A percentile compares a stretch with the other conserved stretches of the same genome.
These are phyloP conservation scores for Ilex asprella DNA, from an alignment of 257 asterid genomes.

Conservation along the genomic window DNA sequence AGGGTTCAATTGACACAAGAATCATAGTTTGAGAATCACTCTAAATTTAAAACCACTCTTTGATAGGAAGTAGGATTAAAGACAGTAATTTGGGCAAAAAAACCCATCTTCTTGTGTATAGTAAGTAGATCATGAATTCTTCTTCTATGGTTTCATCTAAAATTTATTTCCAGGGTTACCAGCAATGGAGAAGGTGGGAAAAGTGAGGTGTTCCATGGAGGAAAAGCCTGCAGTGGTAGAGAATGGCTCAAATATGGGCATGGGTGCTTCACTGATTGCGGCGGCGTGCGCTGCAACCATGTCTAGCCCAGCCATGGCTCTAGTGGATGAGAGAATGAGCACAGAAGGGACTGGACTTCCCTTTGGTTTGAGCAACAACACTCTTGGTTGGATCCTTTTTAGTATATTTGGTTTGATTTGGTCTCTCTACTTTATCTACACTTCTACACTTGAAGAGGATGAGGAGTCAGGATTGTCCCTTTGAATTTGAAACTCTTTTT, in stretches of 20 bases:
- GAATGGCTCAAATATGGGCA: slow-evolving; percentile 43
- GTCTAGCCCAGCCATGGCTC: slow-evolving; percentile 83
- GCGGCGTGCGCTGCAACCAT: slow-evolving; percentile 53
- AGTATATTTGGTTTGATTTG: slow-evolving; percentile 82
- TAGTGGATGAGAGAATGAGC: slow-evolving; percentile 96
- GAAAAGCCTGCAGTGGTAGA: slow-evolving; percentile 27
- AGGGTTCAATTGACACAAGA: no score
- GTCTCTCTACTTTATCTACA: slow-evolving; percentile 57
- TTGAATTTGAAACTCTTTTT: slow-evolving; percentile 12
- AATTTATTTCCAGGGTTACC: slow-evolving; percentile 42
- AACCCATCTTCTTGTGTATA: no score
- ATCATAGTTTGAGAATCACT: no score
- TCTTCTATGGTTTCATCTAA: no score
- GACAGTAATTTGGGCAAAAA: no score
- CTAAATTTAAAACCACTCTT: no score
- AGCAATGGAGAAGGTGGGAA: slow-evolving; percentile 47
- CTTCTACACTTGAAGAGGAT: slow-evolving; percentile 66
- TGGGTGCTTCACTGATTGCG: slow-evolving; percentile 51
- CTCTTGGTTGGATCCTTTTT: slow-evolving; percentile 69
- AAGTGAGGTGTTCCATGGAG: slow-evolving; percentile 59
- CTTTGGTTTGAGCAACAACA: slow-evolving; percentile 84
- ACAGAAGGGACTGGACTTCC: slow-evolving; percentile 96
- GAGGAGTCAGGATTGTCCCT: slow-evolving; percentile 94
- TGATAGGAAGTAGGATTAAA: no score
- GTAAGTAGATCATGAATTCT: no score